phyloP scores from a whole-genome alignment of 75 land plant genomes.

The Gnetum montanum region DNA sequence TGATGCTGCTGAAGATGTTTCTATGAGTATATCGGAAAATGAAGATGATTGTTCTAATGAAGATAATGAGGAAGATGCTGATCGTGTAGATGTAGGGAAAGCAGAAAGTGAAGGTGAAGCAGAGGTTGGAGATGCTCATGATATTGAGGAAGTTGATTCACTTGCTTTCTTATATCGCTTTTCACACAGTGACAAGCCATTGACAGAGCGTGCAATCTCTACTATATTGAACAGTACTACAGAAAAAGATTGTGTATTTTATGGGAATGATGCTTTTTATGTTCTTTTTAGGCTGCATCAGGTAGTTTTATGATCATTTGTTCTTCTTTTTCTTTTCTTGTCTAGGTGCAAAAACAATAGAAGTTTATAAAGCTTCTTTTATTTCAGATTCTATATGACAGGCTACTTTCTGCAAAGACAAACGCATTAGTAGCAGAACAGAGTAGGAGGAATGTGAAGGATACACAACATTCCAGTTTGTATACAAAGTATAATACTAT shows the following conservation, averaged over 20 bases:
- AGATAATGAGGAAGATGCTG: slow-evolving; percentile 17
- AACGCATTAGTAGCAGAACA: slow-evolving; percentile 62
- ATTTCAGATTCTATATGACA: slow-evolving; percentile 67
- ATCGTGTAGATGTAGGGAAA: slow-evolving; percentile 56
- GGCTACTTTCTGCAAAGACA: slow-evolving; percentile 70
- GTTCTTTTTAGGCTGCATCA: slow-evolving; percentile 20
- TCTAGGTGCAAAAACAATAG: slow-evolving; percentile 20
- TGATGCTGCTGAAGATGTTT: slow-evolving; percentile 60
- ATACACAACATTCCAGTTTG: slow-evolving; percentile 34
- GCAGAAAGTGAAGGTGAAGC: slow-evolving; percentile 77
- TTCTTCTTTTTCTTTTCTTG: not conserved
- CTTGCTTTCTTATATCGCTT: slow-evolving; percentile 10
- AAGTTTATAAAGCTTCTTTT: slow-evolving; percentile 61
- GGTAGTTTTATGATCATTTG: not conserved
- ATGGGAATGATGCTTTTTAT: slow-evolving; percentile 19
- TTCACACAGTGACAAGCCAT: not conserved
- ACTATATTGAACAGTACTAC: not conserved
- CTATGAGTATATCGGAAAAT: slow-evolving; percentile 73
- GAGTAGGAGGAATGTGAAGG: slow-evolving; percentile 59
- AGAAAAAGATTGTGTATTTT: slow-evolving; percentile 4
- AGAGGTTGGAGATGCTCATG: slow-evolving; percentile 69
- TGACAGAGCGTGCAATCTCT: not conserved
- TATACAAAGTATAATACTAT: slow-evolving; percentile 78
- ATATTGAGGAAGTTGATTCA: slow-evolving; percentile 55
- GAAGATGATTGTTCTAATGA: slow-evolving; percentile 52